These are phyloP conservation scores for Pueraria montana DNA, from an alignment of 306 rosid species.

Conservation along the genomic window DNA sequence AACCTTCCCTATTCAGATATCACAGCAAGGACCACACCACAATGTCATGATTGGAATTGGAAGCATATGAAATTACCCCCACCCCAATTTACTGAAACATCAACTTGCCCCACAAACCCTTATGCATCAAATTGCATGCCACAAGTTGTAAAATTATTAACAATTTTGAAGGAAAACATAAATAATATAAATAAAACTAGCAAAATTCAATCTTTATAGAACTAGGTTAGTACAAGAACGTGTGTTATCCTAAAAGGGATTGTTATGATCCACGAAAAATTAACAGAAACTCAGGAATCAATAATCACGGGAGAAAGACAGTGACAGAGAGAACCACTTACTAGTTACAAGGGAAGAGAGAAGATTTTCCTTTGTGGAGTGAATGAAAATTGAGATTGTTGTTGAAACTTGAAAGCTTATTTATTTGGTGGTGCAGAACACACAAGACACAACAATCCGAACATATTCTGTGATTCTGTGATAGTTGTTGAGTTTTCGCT, in stretches of 20 bases:
- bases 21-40: not conserved
- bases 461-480: not conserved
- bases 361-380: not conserved
- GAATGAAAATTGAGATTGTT: not conserved
- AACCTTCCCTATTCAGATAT: slow-evolving; percentile 45
- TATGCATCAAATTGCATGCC: slow-evolving; percentile 8
- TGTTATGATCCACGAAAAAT: not conserved
- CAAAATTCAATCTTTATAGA: not conserved
- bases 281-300: slow-evolving; percentile 3
- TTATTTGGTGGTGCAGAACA: not conserved
- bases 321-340: not conserved
- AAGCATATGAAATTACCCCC: slow-evolving; percentile 18
- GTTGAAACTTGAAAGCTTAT: not conserved
- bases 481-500: not conserved
- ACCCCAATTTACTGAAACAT: slow-evolving; percentile 16
- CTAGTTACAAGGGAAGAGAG: not conserved
- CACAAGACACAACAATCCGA: not conserved
- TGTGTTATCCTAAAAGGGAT: not conserved
- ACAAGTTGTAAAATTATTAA: not conserved
- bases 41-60: slow-evolving; percentile 6
- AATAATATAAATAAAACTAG: not conserved
- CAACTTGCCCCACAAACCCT: slow-evolving; percentile 32
- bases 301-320: not conserved
- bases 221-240: not conserved
- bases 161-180: not conserved